phyloP scores from a whole-genome alignment of 2,329 filamentous ascomycete species.

The Cytospora chrysosperma region DNA sequence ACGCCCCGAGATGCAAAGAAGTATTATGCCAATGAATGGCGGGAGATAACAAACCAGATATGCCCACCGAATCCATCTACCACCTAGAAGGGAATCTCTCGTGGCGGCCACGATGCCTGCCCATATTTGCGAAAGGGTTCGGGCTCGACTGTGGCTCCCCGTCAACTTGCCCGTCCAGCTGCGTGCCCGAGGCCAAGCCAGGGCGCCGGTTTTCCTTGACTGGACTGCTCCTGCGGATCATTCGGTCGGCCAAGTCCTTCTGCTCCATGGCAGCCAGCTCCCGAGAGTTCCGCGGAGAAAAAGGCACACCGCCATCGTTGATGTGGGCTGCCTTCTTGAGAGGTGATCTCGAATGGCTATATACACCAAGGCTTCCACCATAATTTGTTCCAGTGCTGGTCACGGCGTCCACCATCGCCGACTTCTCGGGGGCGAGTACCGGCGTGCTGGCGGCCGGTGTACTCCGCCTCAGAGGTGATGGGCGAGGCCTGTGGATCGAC shows the following conservation, averaged over 20 bases:
- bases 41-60: background rate
- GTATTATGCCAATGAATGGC: background rate
- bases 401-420: constrained; percentile 12
- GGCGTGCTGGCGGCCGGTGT: constrained; percentile 13
- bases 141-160: constrained; percentile 20
- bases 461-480: constrained; percentile 32
- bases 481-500: constrained; percentile 21
- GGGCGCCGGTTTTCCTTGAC: constrained; percentile 38
- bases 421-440: constrained; percentile 9
- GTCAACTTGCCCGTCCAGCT: constrained; percentile 8
- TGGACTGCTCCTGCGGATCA: constrained; percentile 41
- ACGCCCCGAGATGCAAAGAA: constrained; percentile 21
- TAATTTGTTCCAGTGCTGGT: constrained; percentile 35
- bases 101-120: constrained; percentile 37
- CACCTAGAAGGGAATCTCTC: constrained; percentile 42
- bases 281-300: constrained; percentile 57
- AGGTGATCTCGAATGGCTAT: constrained; percentile 77
- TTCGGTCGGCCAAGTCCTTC: constrained; percentile 35
- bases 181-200: constrained; percentile 22
- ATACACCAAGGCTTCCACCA: constrained; percentile 79
- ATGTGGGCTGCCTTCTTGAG: constrained; percentile 73
- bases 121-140: constrained; percentile 39
- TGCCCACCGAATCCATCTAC: constrained; percentile 10
- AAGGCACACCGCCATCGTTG: constrained; percentile 47
- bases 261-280: constrained; percentile 62